These are phyloP conservation scores for Strigomonas culicis DNA, from an alignment of 208 protist species.

Conservation along the genomic window DNA sequence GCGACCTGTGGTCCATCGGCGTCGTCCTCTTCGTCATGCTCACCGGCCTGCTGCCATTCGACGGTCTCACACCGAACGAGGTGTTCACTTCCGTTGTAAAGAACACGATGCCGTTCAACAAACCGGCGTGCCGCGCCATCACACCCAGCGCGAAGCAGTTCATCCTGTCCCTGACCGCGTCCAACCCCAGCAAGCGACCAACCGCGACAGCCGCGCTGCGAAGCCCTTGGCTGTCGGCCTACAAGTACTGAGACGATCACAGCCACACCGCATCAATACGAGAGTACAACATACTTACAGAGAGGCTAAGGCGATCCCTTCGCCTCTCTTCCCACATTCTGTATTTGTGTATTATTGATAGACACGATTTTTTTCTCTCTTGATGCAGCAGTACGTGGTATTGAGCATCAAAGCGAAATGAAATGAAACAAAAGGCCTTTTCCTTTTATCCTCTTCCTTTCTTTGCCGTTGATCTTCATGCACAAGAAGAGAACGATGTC, in stretches of 20 bases:
- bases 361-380: background rate
- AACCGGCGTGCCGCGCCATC: constrained; percentile 24
- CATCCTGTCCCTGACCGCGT: constrained; percentile 41
- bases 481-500: too few relatives aligned
- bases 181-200: constrained; percentile 54
- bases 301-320: too few relatives aligned
- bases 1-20: constrained; percentile 89
- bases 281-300: too few relatives aligned
- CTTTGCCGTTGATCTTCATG: too few relatives aligned
- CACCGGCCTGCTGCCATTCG: constrained; percentile 79
- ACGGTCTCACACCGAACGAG: constrained; percentile 44
- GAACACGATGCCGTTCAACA: constrained; percentile 68
- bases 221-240: constrained; percentile 50
- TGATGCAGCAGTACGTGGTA: too few relatives aligned
- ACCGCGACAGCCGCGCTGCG: constrained; percentile 57
- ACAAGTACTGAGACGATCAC: background rate
- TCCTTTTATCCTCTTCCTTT: background rate
- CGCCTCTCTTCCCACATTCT: background rate
- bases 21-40: constrained; percentile 82
- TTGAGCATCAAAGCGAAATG: too few relatives aligned
- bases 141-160: constrained; percentile 46
- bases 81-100: constrained; percentile 66
- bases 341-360: background rate
- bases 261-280: too few relatives aligned
- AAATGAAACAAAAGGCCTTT: constrained; percentile 5